These are phyloP conservation scores for Helichrysum umbraculigerum DNA, from an alignment of 129 eudicot species.

Conservation along the genomic window DNA sequence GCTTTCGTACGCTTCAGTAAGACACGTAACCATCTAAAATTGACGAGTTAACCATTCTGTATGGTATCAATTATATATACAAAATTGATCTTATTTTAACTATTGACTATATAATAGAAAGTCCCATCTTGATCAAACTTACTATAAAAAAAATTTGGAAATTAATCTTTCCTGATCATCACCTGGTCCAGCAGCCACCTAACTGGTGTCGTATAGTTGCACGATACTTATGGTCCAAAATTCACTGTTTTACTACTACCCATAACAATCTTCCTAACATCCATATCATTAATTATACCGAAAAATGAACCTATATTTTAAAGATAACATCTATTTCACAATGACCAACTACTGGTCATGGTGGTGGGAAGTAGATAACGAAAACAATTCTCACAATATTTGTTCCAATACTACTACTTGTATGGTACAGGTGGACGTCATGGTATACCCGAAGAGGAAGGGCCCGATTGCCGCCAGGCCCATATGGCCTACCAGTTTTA, in stretches of 20 bases:
- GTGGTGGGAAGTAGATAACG: slow-evolving; percentile 37
- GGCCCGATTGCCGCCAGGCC: slow-evolving; percentile 34
- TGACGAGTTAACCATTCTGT: too few relatives aligned
- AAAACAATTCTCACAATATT: slow-evolving; percentile 16
- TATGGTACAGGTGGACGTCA: slow-evolving; percentile 21
- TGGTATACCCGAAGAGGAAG: neutral
- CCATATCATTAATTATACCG: neutral
- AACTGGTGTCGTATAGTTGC: neutral
- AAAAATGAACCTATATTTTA: neutral
- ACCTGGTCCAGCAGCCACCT: neutral
- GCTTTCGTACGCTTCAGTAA: too few relatives aligned
- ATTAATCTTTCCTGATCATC: neutral
- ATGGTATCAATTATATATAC: too few relatives aligned
- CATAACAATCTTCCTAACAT: neutral
- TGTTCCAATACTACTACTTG: neutral
- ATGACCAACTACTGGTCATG: slow-evolving; percentile 30
- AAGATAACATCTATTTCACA: neutral
- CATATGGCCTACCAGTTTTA: slow-evolving; percentile 37
- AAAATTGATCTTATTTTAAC: too few relatives aligned
- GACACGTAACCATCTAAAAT: too few relatives aligned
- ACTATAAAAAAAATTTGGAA: neutral
- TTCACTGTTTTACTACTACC: neutral
- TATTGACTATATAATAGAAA: too few relatives aligned
- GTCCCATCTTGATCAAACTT: neutral
- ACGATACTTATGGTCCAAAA: neutral